Evolutionary conservation across 805 yeast genomes (phyloP).

Genomic region (Lipomyces lipofer): DNA sequence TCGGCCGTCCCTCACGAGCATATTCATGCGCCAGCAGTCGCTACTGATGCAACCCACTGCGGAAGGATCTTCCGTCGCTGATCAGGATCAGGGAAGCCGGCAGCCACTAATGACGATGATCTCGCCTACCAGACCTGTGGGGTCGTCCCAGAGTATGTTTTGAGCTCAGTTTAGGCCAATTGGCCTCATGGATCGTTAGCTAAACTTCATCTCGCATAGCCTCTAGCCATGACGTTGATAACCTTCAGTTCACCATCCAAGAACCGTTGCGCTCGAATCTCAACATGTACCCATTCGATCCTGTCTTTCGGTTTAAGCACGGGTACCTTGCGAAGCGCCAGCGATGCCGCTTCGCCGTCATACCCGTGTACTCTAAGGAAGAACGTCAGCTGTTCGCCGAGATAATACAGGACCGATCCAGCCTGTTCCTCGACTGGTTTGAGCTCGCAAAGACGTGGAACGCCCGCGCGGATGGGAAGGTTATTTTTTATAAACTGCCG

Average conservation of each 20-base stretch:
- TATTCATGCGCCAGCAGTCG: slow-evolving; percentile 22
- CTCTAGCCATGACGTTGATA: no score
- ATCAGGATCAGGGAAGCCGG: neutral
- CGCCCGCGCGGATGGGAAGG: slow-evolving; percentile 18
- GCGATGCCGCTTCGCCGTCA: slow-evolving; percentile 23
- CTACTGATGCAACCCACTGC: slow-evolving; percentile 3
- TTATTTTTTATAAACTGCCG: slow-evolving; percentile 24
- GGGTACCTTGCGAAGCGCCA: slow-evolving; percentile 26
- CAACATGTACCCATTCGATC: slow-evolving; percentile 25
- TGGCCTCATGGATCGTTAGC: no score
- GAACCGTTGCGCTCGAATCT: no score
- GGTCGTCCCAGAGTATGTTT: no score
- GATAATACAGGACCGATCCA: slow-evolving; percentile 6
- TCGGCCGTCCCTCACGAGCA: slow-evolving; percentile 22
- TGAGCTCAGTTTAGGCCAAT: no score
- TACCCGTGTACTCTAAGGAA: slow-evolving; percentile 26
- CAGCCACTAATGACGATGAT: neutral
- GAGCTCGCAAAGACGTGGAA: slow-evolving; percentile 19
- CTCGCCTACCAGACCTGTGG: no score
- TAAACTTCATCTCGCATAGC: no score
- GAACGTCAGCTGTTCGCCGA: slow-evolving; percentile 25
- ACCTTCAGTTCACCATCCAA: no score
- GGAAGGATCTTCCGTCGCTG: no score
- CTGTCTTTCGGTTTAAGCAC: slow-evolving; percentile 19
- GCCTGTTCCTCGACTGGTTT: slow-evolving; percentile 6